Percentiles rank a stretch among this genome's conserved stretches.
Evolutionary conservation across 768 basidiomycete species (phyloP).

Genomic region (Pleurotus tuber-regium): DNA sequence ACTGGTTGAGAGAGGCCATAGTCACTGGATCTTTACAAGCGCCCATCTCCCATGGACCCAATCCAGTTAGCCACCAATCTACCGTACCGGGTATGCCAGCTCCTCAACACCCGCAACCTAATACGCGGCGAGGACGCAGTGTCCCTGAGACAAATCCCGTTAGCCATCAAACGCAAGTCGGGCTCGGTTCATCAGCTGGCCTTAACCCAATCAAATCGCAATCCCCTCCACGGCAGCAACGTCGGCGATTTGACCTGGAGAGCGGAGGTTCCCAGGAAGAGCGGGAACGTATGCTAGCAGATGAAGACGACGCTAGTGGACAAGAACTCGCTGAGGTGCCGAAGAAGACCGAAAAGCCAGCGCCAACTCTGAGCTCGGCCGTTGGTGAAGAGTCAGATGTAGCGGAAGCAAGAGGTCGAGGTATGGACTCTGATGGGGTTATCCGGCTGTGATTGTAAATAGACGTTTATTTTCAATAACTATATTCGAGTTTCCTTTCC

Average conservation of each 20-base stretch:
- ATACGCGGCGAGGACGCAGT: background rate
- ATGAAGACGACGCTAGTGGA: constrained; percentile 26
- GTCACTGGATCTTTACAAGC: constrained; percentile 19
- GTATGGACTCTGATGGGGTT: constrained; percentile 9
- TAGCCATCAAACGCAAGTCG: constrained; percentile 16
- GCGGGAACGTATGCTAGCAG: constrained; percentile 34
- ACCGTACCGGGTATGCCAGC: background rate
- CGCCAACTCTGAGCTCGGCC: background rate
- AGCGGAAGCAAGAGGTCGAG: constrained; percentile 1
- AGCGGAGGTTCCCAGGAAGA: constrained; percentile 25
- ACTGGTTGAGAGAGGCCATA: constrained; percentile 40
- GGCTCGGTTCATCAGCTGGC: constrained; percentile 5
- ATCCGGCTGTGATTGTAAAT: constrained; percentile 14
- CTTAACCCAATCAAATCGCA: constrained; percentile 13
- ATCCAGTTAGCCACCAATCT: constrained; percentile 14
- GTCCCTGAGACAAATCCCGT: constrained; percentile 15
- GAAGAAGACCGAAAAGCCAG: constrained; percentile 6
- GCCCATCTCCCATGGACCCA: constrained; percentile 17
- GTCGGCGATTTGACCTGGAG: constrained; percentile 16
- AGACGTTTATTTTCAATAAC: background rate
- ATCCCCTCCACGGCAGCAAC: constrained; percentile 8
- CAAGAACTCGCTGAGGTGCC: constrained; percentile 5
- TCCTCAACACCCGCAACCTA: background rate
- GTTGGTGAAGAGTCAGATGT: background rate
- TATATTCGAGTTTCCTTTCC: background rate